Evolutionary conservation across 2,329 filamentous ascomycete genomes (phyloP).

Genomic region (Pseudogymnoascus sp.): DNA sequence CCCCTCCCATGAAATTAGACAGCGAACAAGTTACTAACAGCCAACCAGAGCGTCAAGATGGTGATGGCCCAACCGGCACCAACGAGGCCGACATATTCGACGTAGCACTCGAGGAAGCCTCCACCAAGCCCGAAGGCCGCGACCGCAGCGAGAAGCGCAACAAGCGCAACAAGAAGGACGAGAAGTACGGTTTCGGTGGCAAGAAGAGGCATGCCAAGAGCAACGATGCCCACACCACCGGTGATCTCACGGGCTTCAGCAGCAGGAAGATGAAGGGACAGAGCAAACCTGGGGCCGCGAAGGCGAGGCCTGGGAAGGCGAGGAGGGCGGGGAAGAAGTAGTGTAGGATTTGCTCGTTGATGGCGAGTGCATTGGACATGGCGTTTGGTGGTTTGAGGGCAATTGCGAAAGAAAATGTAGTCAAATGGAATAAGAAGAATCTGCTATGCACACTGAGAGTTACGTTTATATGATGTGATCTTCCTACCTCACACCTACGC

Average conservation of each 20-base stretch:
- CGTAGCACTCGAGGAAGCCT: slow-evolving; percentile 61
- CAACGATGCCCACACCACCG: slow-evolving; percentile 74
- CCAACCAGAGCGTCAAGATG: slow-evolving; percentile 70
- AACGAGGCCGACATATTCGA: slow-evolving; percentile 88
- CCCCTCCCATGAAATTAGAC: neutral
- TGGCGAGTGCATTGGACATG: neutral
- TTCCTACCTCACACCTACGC: too few species aligned
- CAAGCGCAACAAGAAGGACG: slow-evolving; percentile 90
- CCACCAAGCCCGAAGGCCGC: slow-evolving; percentile 32
- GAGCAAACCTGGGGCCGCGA: slow-evolving; percentile 17
- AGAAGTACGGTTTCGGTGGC: slow-evolving; percentile 90
- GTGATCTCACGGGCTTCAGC: slow-evolving; percentile 74
- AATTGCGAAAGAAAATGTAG: slow-evolving; percentile 1
- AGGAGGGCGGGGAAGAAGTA: slow-evolving; percentile 28
- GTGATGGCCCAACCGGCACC: slow-evolving; percentile 45
- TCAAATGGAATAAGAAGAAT: neutral
- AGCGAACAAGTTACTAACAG: slow-evolving; percentile 17
- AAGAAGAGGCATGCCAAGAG: slow-evolving; percentile 92
- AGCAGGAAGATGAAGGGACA: slow-evolving; percentile 73
- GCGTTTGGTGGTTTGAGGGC: slow-evolving; percentile 1
- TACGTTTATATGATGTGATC: neutral
- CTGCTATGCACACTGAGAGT: neutral
- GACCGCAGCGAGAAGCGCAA: slow-evolving; percentile 40
- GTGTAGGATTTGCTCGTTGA: neutral
- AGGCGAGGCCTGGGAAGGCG: slow-evolving; percentile 42